These are phyloP conservation scores for Sherardia arvensis DNA, from an alignment of 257 asterid genomes.

Conservation along the genomic window DNA sequence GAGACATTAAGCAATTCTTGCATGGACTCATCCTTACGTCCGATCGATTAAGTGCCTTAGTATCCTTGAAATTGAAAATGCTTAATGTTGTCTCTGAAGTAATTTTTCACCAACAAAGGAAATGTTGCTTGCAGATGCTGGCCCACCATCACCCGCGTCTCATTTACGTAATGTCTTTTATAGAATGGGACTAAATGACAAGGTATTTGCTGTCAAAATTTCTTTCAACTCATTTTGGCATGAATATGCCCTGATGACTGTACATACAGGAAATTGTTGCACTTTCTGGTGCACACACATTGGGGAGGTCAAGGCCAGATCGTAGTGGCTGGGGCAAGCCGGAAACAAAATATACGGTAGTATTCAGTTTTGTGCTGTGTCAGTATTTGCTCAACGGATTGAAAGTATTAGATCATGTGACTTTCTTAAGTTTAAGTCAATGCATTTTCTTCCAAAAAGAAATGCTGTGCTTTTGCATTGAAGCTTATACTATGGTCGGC, in stretches of 20 bases:
- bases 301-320: conserved; percentile 94
- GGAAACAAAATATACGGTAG: conserved; percentile 87
- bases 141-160: conserved; percentile 92
- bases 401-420: background rate
- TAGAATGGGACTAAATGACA: conserved; percentile 85
- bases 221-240: conserved; percentile 7
- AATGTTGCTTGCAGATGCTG: conserved; percentile 58
- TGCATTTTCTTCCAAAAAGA: background rate
- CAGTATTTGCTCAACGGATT: background rate
- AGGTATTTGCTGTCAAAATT: conserved; percentile 35
- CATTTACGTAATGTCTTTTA: conserved; percentile 93
- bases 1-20: background rate
- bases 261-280: conserved; percentile 86
- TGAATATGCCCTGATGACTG: conserved; percentile 9
- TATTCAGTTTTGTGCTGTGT: background rate
- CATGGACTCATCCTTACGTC: background rate
- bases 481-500: background rate
- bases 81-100: background rate
- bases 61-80: background rate
- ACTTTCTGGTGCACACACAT: conserved; percentile 96
- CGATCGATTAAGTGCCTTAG: background rate
- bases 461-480: background rate
- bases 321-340: conserved; percentile 99
- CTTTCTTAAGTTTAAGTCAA: background rate
- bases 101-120: conserved; percentile 2